Conservation (phyloP, 805 yeast genomes). For the Yarrowia sp. region DNA sequence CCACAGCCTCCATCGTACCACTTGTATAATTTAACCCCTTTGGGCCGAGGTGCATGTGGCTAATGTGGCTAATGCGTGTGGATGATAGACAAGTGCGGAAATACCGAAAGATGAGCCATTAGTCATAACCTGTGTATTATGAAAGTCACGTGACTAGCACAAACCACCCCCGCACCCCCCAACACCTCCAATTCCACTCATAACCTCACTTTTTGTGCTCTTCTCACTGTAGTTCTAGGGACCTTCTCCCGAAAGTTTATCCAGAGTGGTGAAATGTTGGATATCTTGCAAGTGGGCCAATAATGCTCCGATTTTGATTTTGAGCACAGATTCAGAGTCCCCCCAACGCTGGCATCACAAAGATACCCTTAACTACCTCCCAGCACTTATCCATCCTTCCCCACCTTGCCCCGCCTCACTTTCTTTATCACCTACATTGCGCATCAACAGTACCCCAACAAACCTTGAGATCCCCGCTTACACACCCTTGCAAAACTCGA, state of each 20-base stretch:
- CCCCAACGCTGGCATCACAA: too few relatives aligned
- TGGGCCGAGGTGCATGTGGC: constrained; percentile 17
- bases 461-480: constrained; percentile 15
- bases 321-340: too few relatives aligned
- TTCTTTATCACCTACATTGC: constrained; percentile 9
- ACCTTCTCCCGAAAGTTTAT: not conserved
- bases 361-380: too few relatives aligned
- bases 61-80: not conserved
- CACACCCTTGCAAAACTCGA: not conserved
- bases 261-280: not conserved
- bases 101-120: not conserved
- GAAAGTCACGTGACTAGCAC: not conserved
- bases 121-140: not conserved
- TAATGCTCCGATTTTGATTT: too few relatives aligned
- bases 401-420: not conserved
- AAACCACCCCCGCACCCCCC: not conserved
- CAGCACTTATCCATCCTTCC: not conserved
- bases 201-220: not conserved
- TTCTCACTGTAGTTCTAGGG: not conserved
- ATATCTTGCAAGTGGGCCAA: too few relatives aligned
- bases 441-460: constrained; percentile 21
- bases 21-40: constrained; percentile 3
- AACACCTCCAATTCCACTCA: too few relatives aligned
- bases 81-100: not conserved
- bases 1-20: not conserved